Base-by-base conservation (phyloP, 2,329 filamentous ascomycete genomes). In the Cyclaneusma minus region DNA sequence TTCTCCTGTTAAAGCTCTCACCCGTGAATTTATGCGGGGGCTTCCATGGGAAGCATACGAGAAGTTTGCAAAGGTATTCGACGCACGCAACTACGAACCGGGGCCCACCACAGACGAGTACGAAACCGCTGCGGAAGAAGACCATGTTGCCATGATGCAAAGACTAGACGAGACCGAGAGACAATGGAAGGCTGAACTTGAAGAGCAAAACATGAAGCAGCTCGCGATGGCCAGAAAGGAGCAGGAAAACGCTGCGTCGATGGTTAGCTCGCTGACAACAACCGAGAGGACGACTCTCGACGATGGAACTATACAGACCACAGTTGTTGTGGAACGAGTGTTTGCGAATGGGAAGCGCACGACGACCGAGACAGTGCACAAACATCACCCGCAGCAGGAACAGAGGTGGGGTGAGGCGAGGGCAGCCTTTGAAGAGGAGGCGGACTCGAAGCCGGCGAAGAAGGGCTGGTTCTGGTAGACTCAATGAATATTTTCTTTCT, bases 391-490 rank as follows among this genome's bases (percentile, higher is more conserved):
- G n/a, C n/a, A n/a, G n/a, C n/a, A n/a, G n/a, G n/a, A 22, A 13
- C 18, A 12, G 10, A 28, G 12, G 8, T 6, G 19, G 19, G 12
- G 8, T 9, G 13, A 11, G 9, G 16, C 11, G 13, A 22, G 5
- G 16, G 12, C 27, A 10, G 7, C 7, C 6, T 12, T 10, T 9
- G 10, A 10, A 17, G 13, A 16, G 20, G 9, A 25, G 7, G 21
- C 10, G 15, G 13, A 11, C 15, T 9, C 9, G 22, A 12, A 7
- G 13, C 11, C 14, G 5, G 19, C 14, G 12, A 29, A 29, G 22
- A 21, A 25, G 22, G 27, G 27, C 4, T 29, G 27, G 27, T 29
- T 29, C 16, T 29, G 27, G 27, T n/a, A n/a, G n/a, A n/a, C n/a
- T n/a, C n/a, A n/a, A n/a, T n/a, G n/a, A n/a, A n/a, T n/a, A n/a